These are phyloP conservation scores for Hamigera avellanea DNA, from an alignment of 495 filamentous ascomycete species.

Conservation along the genomic window DNA sequence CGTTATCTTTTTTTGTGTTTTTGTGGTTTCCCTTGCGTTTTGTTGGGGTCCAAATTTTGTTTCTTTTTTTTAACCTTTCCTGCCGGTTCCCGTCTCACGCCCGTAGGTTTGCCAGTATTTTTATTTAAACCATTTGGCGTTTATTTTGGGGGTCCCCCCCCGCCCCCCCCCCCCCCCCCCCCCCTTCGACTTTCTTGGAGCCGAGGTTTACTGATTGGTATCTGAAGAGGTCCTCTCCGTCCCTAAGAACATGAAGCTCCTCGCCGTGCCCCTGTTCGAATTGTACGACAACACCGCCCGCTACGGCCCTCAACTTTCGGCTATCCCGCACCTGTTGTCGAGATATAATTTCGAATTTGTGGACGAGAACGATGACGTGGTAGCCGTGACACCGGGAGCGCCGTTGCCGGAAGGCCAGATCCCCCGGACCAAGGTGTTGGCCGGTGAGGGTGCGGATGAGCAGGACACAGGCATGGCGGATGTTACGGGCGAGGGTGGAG, in stretches of 20 bases:
- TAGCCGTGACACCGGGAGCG: conserved; percentile 70
- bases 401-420: conserved; percentile 31
- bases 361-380: conserved; percentile 85
- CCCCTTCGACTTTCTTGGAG: too few relatives aligned
- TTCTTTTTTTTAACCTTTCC: not conserved
- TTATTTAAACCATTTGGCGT: too few relatives aligned
- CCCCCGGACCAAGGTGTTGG: conserved; percentile 60
- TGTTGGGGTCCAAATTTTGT: too few relatives aligned
- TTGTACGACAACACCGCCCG: conserved; percentile 92
- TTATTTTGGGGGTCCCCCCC: too few relatives aligned
- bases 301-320: conserved; percentile 91
- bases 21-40: too few relatives aligned
- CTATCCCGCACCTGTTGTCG: conserved; percentile 87
- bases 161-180: too few relatives aligned
- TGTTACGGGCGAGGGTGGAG: conserved; percentile 14
- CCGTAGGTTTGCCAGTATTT: too few relatives aligned
- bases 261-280: conserved; percentile 93
- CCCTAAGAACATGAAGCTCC: conserved; percentile 98
- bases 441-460: conserved; percentile 33
- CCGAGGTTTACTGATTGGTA: conserved; percentile 2
- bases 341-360: conserved; percentile 97
- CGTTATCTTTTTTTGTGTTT: too few relatives aligned
- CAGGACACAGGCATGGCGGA: conserved; percentile 34
- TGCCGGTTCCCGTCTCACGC: too few relatives aligned
- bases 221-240: conserved; percentile 85